Conservation (phyloP, 2,329 filamentous ascomycete genomes). For the Exophiala sp. region DNA sequence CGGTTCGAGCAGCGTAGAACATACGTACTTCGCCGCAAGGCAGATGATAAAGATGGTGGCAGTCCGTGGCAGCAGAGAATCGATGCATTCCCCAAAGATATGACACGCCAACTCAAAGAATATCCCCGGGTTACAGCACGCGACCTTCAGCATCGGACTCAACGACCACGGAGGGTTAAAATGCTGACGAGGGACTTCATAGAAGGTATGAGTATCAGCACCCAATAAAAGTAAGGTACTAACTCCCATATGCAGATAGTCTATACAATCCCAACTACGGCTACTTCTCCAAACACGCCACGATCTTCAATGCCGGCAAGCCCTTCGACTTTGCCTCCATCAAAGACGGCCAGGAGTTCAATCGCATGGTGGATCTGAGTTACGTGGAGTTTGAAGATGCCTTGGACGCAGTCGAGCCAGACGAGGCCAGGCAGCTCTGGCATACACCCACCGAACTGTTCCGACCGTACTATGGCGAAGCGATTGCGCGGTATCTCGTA, state of each 20-base stretch:
- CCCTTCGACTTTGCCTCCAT: conserved; percentile 83
- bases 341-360: conserved; percentile 79
- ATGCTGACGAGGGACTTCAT: conserved; percentile 98
- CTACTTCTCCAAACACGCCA: conserved; percentile 93
- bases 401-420: conserved; percentile 65
- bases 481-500: conserved; percentile 90
- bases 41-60: conserved; percentile 48
- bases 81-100: conserved; percentile 67
- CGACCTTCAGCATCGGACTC: conserved; percentile 63
- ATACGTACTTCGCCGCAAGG: conserved; percentile 36
- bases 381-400: conserved; percentile 88
- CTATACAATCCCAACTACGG: conserved; percentile 92
- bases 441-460: conserved; percentile 98
- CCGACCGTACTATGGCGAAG: conserved; percentile 91
- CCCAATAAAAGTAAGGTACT: not conserved
- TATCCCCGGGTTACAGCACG: conserved; percentile 83
- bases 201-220: conserved; percentile 55
- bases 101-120: conserved; percentile 69
- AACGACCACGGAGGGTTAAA: conserved; percentile 81
- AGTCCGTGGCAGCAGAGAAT: conserved; percentile 82
- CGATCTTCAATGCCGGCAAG: conserved; percentile 88
- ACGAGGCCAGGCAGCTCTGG: conserved; percentile 86
- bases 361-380: conserved; percentile 65
- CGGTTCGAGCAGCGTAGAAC: conserved; percentile 32
- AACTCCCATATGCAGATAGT: conserved; percentile 57